Base-by-base conservation (phyloP, 768 basidiomycete species). In the Suillus sp. region DNA sequence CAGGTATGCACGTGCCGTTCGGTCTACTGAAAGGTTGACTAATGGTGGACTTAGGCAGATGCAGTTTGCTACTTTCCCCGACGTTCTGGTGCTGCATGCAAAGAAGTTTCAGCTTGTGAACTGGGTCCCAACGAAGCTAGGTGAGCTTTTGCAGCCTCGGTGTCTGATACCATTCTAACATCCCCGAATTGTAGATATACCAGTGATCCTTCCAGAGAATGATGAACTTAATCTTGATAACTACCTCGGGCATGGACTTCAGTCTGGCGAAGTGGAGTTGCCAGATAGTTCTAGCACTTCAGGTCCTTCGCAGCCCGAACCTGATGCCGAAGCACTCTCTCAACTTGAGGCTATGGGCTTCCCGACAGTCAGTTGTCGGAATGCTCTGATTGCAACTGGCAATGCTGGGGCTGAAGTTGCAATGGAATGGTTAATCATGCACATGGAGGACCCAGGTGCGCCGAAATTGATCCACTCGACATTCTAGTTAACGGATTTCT, bases 61-160 rank as follows among this genome's bases (percentile, higher is more conserved):
- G 18, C 85, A 83, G 35, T 92, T 99, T 68, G 84, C 91, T 0
- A 90, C 92, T 1, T 93, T 96, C 81, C 97, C 97, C 0, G 84
- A 95, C 13, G 86, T 94, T 1, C 82, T 99, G 0, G 88, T 96
- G 9, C 75, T 99, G 1, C 96, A 97, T 66, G 89, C 94, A 48
- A 93, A 92, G 72, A 96, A 96, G 69, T 98, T 97, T 79, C 92
- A 95, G 75, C 84, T 96, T 4, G 90, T 95, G 47, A 94, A 95
- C 68, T 99, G 97, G 97, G 93, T 99, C 1, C 97, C 97, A 0
- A 84, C 90, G 3, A 99, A 99, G 77, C 82, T 99, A 34, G 93
- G 95, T 94, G 65, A 20, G 86, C 71, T 8, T 34, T 48, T 8
- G 30, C 40, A n/a, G 3, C 45, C 7, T 2, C 30, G n/a, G 11